Evolutionary conservation across 345 rosid genomes (phyloP), one percentile per base, ranked within the genome.

Genomic region (Populus simonii): DNA sequence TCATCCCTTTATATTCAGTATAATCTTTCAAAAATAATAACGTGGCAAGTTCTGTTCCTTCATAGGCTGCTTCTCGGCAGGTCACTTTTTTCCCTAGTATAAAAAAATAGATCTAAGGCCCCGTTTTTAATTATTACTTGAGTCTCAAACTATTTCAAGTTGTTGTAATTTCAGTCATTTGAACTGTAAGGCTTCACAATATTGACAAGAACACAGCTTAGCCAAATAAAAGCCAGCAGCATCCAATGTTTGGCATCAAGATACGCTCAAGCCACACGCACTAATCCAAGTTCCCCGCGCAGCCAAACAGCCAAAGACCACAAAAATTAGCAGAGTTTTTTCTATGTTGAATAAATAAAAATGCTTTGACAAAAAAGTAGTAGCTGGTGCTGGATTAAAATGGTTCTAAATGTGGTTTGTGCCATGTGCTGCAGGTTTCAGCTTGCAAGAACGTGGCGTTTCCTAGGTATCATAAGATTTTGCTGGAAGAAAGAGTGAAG

Each of bases 401-500:
- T 38, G 43, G 29, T n/a, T 68, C 27, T 35, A 6, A 43, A 38
- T 43, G n/a, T 8, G 45, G 33, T 35, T 29, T 69, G 68, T 69
- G 53, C 17, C 31, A 13, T 61, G 41, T 79, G 51, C n/a, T 85
- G 68, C 94, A 96, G 99, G 89, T 96, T 76, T 92, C 99, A 33
- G 94, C 94, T 76, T 90, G 91, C 82, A 92, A 93, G 87, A 91
- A 89, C 23, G 94, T 87, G 73, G 97, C 86, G 73, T 90, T 91
- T 77, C 92, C 96, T 5, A 88, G 98, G 73, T 89, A 91, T 67
- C 91, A 87, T 59, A 95, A 90, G 87, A 87, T 86, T 68, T 84
- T 87, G 61, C 88, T 81, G 67, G 90, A 82, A 78, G 89, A 86
- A 76, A 86, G 97, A 79, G 76, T 83, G 78, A 87, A 93, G 74